Evolutionary conservation across 2,329 filamentous ascomycete genomes (phyloP), one percentile per base, ranked within the genome.

Genomic region (Nothophaeocryptopus gaeumannii): DNA sequence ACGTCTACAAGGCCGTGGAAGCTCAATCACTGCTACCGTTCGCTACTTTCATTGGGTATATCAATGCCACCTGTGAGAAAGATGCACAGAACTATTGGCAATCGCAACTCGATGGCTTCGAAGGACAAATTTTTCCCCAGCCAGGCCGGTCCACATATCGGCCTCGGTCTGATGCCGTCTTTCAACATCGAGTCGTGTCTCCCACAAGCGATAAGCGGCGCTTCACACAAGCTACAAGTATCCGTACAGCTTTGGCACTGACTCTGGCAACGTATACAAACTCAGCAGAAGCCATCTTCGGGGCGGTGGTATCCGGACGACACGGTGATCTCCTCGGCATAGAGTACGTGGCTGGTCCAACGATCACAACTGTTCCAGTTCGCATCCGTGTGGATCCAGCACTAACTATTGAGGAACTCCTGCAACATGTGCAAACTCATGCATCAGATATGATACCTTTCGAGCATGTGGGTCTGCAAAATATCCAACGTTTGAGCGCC

Each of bases 341-440:
- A 9, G 45, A 49, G 15, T 20, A 12, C 5, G 30, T 51, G 15
- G 30, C 16, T 14, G 52, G 52, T n/a, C 52, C 52, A 12, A 55
- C 52, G 4, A 44, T 56, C 10, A 44, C 54, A 7, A 46, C 54
- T 41, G 31, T 51, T 8, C 54, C 54, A 14, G 16, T 56, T 4
- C 15, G 46, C 12, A 34, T 56, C 31, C 26, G 12, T 8, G 32
- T 34, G 5, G 42, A 45, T 29, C 29, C 35, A 10, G 8, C 33
- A 13, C 12, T 35, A 29, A 45, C 37, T 8, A 29, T 54, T 11
- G 29, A 39, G 13, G 13, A 16, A 8, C 43, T 53, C 10, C 34
- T 56, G 14, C 9, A 31, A 11, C 36, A 37, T 5, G 39, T 52
- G 12, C 52, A 55, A 13, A 15, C 16, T 11, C 52, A 52, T 39